A percentile compares a stretch with the other conserved stretches of the same genome.
Evolutionary conservation across 495 filamentous ascomycete species (phyloP).

Genomic region (Pseudomonodictys pantanalensis): DNA sequence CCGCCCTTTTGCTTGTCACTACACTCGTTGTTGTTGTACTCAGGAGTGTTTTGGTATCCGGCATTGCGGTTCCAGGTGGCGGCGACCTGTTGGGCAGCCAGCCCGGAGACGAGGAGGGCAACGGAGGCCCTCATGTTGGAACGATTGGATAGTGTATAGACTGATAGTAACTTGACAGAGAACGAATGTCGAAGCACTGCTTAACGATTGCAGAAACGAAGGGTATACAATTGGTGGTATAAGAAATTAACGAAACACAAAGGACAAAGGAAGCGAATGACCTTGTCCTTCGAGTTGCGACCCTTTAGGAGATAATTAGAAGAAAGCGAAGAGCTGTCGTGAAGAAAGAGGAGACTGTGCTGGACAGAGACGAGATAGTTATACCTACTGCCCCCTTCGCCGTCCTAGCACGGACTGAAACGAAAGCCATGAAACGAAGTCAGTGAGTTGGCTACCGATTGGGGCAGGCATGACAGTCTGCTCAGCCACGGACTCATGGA

Average conservation of each 20-base stretch:
- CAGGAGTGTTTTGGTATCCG: slow-evolving; percentile 60
- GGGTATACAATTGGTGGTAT: no score
- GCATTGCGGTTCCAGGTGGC: slow-evolving; percentile 62
- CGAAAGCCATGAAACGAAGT: slow-evolving; percentile 11
- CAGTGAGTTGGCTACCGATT: slow-evolving; percentile 6
- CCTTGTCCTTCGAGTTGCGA: slow-evolving; percentile 25
- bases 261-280: slow-evolving; percentile 36
- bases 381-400: slow-evolving; percentile 13
- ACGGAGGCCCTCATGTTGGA: slow-evolving; percentile 36
- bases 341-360: not conserved
- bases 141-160: slow-evolving; percentile 29
- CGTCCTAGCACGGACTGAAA: not conserved
- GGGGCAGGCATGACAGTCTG: not conserved
- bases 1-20: slow-evolving; percentile 61
- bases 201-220: slow-evolving; percentile 31
- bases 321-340: slow-evolving; percentile 12
- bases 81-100: slow-evolving; percentile 57
- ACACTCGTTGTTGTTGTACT: slow-evolving; percentile 76
- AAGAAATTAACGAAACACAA: slow-evolving; percentile 10
- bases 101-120: slow-evolving; percentile 49
- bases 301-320: slow-evolving; percentile 5
- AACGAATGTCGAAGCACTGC: slow-evolving; percentile 19
- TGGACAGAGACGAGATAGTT: slow-evolving; percentile 14
- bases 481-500: slow-evolving; percentile 17
- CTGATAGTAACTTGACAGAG: slow-evolving; percentile 5